These are phyloP conservation scores for Paramyrothecium sp. DNA, from an alignment of 2,329 filamentous ascomycete genomes.

Conservation along the genomic window DNA sequence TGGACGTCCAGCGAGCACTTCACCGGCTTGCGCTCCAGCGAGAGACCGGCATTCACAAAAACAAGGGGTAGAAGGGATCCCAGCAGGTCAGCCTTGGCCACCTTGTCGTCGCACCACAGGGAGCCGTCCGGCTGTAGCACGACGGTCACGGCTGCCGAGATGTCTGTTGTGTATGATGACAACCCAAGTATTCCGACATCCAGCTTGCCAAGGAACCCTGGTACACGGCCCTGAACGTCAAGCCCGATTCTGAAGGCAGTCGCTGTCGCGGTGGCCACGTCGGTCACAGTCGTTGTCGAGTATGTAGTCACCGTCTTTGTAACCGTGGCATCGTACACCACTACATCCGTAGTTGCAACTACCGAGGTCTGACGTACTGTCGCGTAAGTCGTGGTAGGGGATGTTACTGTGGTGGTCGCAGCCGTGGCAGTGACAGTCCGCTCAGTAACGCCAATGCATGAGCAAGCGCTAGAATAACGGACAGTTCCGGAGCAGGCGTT, in stretches of 20 bases:
- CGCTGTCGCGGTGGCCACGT: background rate
- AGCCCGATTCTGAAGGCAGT: background rate
- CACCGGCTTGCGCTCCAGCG: background rate
- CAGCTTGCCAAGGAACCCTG: background rate
- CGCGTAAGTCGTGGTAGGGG: background rate
- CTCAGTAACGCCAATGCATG: constrained; percentile 20
- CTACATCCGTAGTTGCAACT: background rate
- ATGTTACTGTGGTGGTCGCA: background rate
- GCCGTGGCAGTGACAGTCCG: constrained; percentile 10
- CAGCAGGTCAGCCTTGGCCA: background rate
- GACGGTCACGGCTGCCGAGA: background rate
- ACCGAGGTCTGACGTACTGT: background rate
- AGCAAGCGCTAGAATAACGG: constrained; percentile 23
- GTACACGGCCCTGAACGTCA: background rate
- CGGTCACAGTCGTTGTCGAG: background rate
- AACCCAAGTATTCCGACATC: background rate
- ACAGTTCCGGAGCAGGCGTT: constrained; percentile 14
- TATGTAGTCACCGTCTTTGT: background rate
- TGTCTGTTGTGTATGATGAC: background rate
- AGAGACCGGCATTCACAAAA: background rate
- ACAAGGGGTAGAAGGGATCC: background rate
- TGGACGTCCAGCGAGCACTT: background rate
- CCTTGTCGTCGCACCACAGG: background rate
- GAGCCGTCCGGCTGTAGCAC: background rate
- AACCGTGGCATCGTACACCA: background rate